These are phyloP conservation scores for Cystobasidiaceae sp. DNA, from an alignment of 1,284 basidiomycete species.

Conservation along the genomic window DNA sequence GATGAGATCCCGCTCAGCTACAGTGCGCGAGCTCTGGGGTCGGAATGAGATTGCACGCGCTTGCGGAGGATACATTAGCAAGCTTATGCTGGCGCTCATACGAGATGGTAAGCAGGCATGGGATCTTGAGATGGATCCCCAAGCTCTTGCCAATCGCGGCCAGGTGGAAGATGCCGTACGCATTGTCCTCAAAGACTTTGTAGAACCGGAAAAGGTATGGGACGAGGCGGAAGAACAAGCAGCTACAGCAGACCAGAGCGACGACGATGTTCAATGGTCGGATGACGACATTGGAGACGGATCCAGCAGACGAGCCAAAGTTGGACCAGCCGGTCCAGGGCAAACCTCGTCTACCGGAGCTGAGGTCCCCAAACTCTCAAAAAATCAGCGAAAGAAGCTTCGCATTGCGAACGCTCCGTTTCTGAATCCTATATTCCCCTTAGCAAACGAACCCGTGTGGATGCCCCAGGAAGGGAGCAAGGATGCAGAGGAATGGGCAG, in stretches of 20 bases:
- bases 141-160: background rate
- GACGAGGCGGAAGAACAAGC: background rate
- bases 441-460: slow-evolving; percentile 2
- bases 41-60: slow-evolving; percentile 19
- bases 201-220: background rate
- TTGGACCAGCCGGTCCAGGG: too few relatives aligned
- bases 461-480: slow-evolving; percentile 1
- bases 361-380: too few relatives aligned
- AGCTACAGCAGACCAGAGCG: background rate
- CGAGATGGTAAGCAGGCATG: slow-evolving; percentile 3
- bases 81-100: slow-evolving; percentile 25
- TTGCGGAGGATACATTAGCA: slow-evolving; percentile 31
- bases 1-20: slow-evolving; percentile 1
- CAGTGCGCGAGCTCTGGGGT: slow-evolving; percentile 25
- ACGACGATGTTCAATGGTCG: too few relatives aligned
- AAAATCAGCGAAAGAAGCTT: too few relatives aligned
- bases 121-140: slow-evolving; percentile 11
- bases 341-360: too few relatives aligned
- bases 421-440: slow-evolving; percentile 2
- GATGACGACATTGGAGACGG: too few relatives aligned
- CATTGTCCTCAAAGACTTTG: slow-evolving; percentile 12
- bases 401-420: too few relatives aligned
- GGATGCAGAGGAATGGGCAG: background rate
- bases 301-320: too few relatives aligned
- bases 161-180: slow-evolving; percentile 24